A percentile compares a stretch with the other conserved stretches of the same genome.
phyloP scores from a whole-genome alignment of 306 rosid species.

The Trifolium pratense region DNA sequence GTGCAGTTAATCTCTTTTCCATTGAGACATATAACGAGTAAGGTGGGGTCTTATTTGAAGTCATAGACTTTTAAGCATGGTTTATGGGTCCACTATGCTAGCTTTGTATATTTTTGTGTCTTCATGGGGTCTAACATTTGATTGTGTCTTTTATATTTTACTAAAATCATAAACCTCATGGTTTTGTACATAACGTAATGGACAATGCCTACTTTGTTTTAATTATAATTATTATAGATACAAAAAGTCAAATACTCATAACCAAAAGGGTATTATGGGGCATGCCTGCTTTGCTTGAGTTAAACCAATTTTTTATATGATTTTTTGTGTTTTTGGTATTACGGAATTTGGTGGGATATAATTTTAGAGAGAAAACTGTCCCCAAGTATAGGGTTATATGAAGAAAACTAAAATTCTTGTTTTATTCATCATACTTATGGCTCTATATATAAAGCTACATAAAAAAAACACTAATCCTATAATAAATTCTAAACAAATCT shows the following conservation, averaged over 20 bases:
- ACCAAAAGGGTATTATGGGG: constrained; percentile 16
- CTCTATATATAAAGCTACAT: too few species aligned
- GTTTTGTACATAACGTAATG: constrained; percentile 35
- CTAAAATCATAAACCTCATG: constrained; percentile 30
- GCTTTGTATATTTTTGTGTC: constrained; percentile 38
- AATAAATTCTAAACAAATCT: too few species aligned
- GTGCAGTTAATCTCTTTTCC: too few species aligned
- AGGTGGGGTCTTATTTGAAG: constrained; percentile 32
- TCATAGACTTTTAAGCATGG: not conserved
- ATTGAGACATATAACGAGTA: constrained; percentile 46
- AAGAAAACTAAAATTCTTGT: too few species aligned
- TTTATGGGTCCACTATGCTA: constrained; percentile 25
- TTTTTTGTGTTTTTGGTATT: too few species aligned
- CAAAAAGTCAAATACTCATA: constrained; percentile 41
- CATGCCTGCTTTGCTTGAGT: constrained; percentile 30
- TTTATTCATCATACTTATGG: too few species aligned
- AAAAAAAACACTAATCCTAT: too few species aligned
- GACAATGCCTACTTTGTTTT: constrained; percentile 42
- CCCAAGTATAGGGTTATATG: too few species aligned
- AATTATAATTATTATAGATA: constrained; percentile 20
- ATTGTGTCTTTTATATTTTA: not conserved
- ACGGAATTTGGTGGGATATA: too few species aligned
- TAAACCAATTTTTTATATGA: not conserved
- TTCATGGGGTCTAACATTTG: constrained; percentile 40
- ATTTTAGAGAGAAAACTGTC: not conserved